These are phyloP conservation scores for Daldinia vernicosa DNA, from an alignment of 495 filamentous ascomycete species.

Conservation along the genomic window DNA sequence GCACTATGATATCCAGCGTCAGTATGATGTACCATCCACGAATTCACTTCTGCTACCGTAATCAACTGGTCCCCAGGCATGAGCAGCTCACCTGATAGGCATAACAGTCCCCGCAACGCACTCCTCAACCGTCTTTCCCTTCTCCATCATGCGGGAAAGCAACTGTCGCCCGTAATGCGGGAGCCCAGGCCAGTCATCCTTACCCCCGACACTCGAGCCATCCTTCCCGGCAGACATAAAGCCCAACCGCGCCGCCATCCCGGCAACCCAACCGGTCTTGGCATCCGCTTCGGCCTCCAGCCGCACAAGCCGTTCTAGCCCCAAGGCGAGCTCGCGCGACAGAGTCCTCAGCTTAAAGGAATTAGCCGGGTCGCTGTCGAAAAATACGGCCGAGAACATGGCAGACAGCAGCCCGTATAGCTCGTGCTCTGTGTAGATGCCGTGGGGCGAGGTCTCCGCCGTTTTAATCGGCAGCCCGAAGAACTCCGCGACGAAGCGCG, in stretches of 20 bases:
- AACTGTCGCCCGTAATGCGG: constrained; percentile 73
- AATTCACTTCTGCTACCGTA: not conserved
- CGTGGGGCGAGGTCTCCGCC: constrained; percentile 63
- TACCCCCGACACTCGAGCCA: constrained; percentile 45
- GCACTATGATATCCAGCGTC: constrained; percentile 44
- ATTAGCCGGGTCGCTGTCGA: constrained; percentile 54
- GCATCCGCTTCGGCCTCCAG: constrained; percentile 67
- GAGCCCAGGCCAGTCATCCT: constrained; percentile 54
- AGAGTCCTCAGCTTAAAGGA: constrained; percentile 63
- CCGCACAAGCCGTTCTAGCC: constrained; percentile 69
- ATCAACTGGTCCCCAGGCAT: constrained; percentile 26
- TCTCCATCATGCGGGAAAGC: constrained; percentile 68
- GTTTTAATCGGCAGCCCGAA: constrained; percentile 75
- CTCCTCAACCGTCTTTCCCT: constrained; percentile 65
- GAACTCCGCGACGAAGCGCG: constrained; percentile 69
- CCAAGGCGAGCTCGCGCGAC: constrained; percentile 65
- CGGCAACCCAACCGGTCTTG: constrained; percentile 62
- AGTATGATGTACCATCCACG: constrained; percentile 49
- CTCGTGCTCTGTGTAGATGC: constrained; percentile 77
- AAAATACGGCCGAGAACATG: constrained; percentile 63
- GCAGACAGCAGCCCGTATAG: constrained; percentile 71
- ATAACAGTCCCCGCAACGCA: constrained; percentile 72
- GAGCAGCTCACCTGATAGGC: constrained; percentile 54
- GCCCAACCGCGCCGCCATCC: constrained; percentile 53
- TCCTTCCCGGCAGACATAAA: constrained; percentile 24